Percentiles rank a stretch among this genome's conserved stretches.
Conservation (phyloP, 371 early-diverging fungal genomes). For the Mortierella sp. region DNA sequence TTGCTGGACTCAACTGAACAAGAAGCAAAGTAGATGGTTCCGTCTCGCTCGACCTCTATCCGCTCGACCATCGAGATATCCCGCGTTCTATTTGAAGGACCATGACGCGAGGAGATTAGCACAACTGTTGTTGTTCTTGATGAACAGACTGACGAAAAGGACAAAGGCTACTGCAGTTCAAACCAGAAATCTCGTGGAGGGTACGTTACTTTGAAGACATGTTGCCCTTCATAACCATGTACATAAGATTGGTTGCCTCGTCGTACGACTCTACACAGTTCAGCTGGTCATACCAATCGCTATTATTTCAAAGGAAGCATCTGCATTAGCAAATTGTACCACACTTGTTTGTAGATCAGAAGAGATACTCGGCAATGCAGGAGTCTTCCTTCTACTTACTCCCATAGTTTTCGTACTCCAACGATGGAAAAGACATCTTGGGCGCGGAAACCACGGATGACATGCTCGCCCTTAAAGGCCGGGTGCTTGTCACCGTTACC, state of each 20-base stretch:
- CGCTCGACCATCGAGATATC: conserved; percentile 76
- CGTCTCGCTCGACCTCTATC: conserved; percentile 69
- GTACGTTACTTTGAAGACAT: conserved; percentile 55
- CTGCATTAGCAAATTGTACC: neutral
- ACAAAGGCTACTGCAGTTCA: neutral
- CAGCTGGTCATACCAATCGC: conserved; percentile 59
- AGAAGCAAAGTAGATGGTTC: conserved; percentile 74
- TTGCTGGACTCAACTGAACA: conserved; percentile 74
- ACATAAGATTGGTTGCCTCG: conserved; percentile 57
- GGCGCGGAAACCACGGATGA: conserved; percentile 74
- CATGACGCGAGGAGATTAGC: no score
- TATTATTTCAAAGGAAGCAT: conserved; percentile 4
- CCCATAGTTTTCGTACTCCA: conserved; percentile 78
- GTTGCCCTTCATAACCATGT: conserved; percentile 58
- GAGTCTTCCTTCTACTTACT: conserved; percentile 43
- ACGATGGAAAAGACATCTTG: conserved; percentile 78
- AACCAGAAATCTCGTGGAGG: neutral
- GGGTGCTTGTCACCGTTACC: conserved; percentile 64
- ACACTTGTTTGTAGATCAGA: neutral
- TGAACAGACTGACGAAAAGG: no score
- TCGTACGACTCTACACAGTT: conserved; percentile 56
- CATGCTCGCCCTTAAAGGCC: conserved; percentile 71
- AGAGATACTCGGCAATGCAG: neutral
- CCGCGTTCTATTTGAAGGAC: conserved; percentile 58
- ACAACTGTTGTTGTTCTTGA: no score